A percentile compares a stretch with the other conserved stretches of the same genome.
phyloP scores from a whole-genome alignment of 179 eudicot genomes.

The Beta corolliflora region DNA sequence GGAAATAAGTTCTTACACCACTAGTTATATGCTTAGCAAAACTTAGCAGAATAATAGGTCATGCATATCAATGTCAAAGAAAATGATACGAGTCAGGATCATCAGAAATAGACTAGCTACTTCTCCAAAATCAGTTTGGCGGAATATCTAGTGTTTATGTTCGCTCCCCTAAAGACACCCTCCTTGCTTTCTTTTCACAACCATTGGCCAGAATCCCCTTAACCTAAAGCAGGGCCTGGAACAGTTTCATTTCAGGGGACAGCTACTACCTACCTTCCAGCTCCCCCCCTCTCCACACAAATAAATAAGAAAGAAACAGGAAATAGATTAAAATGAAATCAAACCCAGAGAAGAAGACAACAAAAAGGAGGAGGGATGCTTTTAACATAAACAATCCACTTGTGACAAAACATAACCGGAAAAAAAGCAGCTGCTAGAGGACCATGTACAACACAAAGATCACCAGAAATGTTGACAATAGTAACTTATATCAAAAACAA shows the following conservation, averaged over 20 bases:
- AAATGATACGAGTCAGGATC: background rate
- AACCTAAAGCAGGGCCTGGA: background rate
- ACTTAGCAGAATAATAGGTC: background rate
- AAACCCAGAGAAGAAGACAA: background rate
- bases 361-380: background rate
- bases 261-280: constrained; percentile 7
- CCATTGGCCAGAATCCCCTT: background rate
- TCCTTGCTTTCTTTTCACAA: background rate
- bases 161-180: background rate
- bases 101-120: constrained; percentile 1
- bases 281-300: background rate
- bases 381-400: background rate
- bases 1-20: background rate
- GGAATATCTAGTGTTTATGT: background rate
- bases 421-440: background rate
- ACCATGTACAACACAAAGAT: background rate
- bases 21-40: background rate
- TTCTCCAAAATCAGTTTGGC: background rate
- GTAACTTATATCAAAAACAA: background rate
- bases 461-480: background rate
- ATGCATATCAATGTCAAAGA: background rate
- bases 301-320: too few relatives aligned
- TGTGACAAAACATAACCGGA: too few relatives aligned
- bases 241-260: background rate
- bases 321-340: background rate